Evolutionary conservation across 169 alveolate species (phyloP).

Genomic region (Plasmodium cynomolgi): DNA sequence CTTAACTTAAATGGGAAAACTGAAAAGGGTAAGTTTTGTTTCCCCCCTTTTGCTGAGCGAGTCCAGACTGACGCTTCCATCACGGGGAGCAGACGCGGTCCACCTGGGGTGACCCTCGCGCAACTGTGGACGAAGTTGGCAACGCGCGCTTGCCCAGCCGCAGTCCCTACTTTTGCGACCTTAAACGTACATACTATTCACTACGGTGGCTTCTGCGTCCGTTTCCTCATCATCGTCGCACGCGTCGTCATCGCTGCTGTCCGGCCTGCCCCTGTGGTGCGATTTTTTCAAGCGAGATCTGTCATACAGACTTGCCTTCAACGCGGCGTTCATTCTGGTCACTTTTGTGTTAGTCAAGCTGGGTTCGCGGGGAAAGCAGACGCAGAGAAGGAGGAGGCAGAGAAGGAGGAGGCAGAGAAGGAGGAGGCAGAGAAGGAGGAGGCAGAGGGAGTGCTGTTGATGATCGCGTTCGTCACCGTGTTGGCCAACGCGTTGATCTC

Average conservation of each 20-base stretch:
- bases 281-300: not conserved
- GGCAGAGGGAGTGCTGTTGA: not conserved
- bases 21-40: not conserved
- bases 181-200: conserved; percentile 17
- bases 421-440: not conserved
- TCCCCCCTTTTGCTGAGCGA: not conserved
- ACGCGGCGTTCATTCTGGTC: not conserved
- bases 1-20: not conserved
- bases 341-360: not conserved
- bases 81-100: not conserved
- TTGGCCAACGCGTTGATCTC: not conserved
- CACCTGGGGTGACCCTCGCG: not conserved
- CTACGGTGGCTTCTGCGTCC: conserved; percentile 9
- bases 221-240: conserved; percentile 35
- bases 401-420: too few relatives aligned
- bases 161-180: not conserved
- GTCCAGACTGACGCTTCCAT: not conserved
- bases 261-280: not conserved
- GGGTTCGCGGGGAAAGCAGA: not conserved
- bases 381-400: too few relatives aligned
- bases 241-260: not conserved
- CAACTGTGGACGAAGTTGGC: too few relatives aligned
- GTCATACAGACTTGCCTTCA: not conserved
- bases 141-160: too few relatives aligned
- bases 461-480: not conserved